Conservation (phyloP, 2,329 filamentous ascomycete genomes). For the Aspergillus hiratsukae region DNA sequence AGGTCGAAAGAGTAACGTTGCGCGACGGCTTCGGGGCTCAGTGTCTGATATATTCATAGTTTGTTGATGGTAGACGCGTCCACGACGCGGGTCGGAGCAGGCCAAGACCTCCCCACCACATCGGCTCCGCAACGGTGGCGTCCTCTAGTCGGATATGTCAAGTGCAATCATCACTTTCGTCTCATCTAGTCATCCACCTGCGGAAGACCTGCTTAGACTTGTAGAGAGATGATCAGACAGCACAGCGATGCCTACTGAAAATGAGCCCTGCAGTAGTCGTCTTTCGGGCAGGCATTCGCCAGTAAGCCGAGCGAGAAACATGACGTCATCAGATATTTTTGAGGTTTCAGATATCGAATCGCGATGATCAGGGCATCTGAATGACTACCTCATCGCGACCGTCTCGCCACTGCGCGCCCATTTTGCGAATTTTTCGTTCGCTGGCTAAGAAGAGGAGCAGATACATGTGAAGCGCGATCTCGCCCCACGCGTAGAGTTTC, state of each 20-base stretch:
- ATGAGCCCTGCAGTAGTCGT: neutral
- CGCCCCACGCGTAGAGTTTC: slow-evolving; percentile 73
- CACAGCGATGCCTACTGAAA: neutral
- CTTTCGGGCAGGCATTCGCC: slow-evolving; percentile 3
- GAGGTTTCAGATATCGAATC: neutral
- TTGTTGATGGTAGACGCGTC: neutral
- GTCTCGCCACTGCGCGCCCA: slow-evolving; percentile 63
- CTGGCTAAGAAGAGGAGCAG: slow-evolving; percentile 70
- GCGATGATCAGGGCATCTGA: slow-evolving; percentile 38
- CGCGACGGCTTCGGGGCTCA: neutral
- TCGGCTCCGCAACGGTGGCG: neutral
- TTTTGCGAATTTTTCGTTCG: slow-evolving; percentile 55
- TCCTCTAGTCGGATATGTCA: too few species aligned
- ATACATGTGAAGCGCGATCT: slow-evolving; percentile 67
- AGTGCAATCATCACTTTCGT: neutral
- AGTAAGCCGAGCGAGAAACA: neutral
- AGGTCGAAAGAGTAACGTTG: neutral
- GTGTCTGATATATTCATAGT: neutral
- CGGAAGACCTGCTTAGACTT: too few species aligned
- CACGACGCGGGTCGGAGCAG: neutral
- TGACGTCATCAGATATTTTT: neutral
- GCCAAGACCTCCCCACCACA: neutral
- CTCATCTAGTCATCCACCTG: neutral
- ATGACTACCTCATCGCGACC: slow-evolving; percentile 55
- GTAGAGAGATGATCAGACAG: neutral